Evolutionary conservation across 2,329 filamentous ascomycete genomes (phyloP).

Genomic region (Lachnellula occidentalis): DNA sequence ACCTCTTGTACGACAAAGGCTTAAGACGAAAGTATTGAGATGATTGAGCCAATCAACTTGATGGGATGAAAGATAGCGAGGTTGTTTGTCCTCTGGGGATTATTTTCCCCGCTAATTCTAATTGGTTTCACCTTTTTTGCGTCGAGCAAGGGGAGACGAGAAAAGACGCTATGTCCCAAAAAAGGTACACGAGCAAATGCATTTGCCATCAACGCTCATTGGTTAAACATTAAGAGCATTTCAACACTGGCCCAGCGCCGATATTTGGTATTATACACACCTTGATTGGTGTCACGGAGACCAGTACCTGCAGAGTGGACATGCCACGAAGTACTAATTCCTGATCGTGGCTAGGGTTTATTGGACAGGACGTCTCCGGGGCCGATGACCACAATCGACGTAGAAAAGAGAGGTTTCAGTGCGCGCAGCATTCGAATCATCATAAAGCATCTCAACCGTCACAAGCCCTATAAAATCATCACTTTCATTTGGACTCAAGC

Average conservation of each 20-base stretch:
- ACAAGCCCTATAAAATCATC: neutral
- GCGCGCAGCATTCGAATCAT: slow-evolving; percentile 3
- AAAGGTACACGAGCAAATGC: neutral
- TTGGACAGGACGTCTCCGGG: slow-evolving; percentile 7
- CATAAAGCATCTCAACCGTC: neutral
- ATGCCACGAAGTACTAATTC: neutral
- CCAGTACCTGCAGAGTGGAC: neutral
- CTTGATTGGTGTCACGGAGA: neutral
- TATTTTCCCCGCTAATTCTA: slow-evolving; percentile 18
- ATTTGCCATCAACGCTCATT: neutral
- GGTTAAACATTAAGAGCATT: neutral
- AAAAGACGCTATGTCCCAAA: neutral
- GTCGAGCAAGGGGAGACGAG: slow-evolving; percentile 1
- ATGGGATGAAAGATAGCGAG: slow-evolving; percentile 4
- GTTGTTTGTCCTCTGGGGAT: slow-evolving; percentile 7
- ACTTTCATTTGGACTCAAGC: neutral
- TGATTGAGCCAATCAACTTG: slow-evolving; percentile 7
- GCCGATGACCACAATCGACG: slow-evolving; percentile 4
- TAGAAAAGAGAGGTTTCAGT: neutral
- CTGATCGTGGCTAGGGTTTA: slow-evolving; percentile 12
- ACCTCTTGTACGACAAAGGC: slow-evolving; percentile 12
- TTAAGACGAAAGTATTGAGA: slow-evolving; percentile 16
- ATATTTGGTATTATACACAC: neutral
- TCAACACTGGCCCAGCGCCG: neutral
- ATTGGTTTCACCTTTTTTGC: slow-evolving; percentile 17